Evolutionary conservation across 352 stramenopile species (phyloP), one percentile per base, ranked within the genome.

Genomic region (Phytophthora sp.): DNA sequence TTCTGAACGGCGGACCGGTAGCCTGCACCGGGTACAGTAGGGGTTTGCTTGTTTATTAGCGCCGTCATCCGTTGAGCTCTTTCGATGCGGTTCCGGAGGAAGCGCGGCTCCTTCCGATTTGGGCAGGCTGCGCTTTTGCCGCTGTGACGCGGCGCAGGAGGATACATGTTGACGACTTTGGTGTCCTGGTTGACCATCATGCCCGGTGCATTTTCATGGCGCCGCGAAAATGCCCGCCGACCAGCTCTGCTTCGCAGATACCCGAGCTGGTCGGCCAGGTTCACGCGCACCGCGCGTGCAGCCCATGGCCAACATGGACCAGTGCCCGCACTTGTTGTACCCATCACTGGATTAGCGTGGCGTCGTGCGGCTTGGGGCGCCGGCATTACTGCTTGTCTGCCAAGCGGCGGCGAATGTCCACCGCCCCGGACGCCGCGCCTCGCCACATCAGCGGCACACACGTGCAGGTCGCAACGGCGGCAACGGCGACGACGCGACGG

Each of bases 311-410:
- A 17, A 12, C 21, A 30, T 18, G 30, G 39, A 48, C 11, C 39
- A 12, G 39, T 32, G 35, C n/a, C n/a, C 32, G 23, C 27, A 20
- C 37, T 38, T 61, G 35, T 56, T 68, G 60, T 54, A 68, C 35
- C 52, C 37, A 57, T 58, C 44, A 55, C 37, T n/a, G 23, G 37
- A 43, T 38, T 32, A 54, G 24, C 48, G 58, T 55, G 20, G 35
- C 34, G 52, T 63, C 34, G 60, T 53, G 23, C 12, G 13, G 24
- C n/a, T n/a, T 12, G 27, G 30, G 30, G 30, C 30, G 30, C 10
- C 30, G 30, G 30, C 15, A 13, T 35, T 35, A 18, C 35, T 42
- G 17, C n/a, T 18, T 42, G 15, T 42, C 34, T 1, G n/a, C 35
- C n/a, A 13, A 10, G 32, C 44, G 6, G 8, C n/a, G 43, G 10